Evolutionary conservation across 176 grass and related monocot genomes (phyloP), one percentile per base, ranked within the genome.

Genomic region (Oropetium thomaeum): DNA sequence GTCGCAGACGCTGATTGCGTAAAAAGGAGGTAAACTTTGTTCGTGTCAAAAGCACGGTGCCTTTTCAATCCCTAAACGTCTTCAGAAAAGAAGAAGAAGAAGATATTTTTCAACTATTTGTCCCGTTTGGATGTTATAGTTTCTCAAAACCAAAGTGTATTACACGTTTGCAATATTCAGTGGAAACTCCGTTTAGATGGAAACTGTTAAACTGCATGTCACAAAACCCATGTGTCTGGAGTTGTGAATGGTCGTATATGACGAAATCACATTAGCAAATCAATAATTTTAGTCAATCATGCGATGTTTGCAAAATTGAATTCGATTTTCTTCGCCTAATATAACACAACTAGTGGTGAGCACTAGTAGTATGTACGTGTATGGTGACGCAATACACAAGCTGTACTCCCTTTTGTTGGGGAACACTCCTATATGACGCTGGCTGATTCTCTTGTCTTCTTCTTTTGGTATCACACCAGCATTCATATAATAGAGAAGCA

Each of bases 11-110:
- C 4, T 30, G 28, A 6, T 67, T 42, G 77, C 29, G 30, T 58
- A 53, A 20, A 62, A 20, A 15, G 22, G 9, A 3, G 26, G 5
- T 10, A 17, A 12, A 48, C 28, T 17, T 30, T n/a, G n/a, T 58
- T 69, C 33, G 5, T 23, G 43, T 70, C 73, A 84, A 84, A 84
- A 77, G 53, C 17, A 3, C 8, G 9, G 66, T 2, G 17, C 11
- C 48, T 52, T 23, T 31, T 32, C 14, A 53, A 70, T 84, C n/a
- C n/a, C n/a, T n/a, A n/a, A n/a, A n/a, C n/a, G n/a, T 33, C 5
- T 8, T 8, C 58, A 0, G n/a, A 33, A 20, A 44, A 28, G 33
- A 25, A 41, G 54, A 30, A 23, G 16, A 22, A 49, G 51, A 23
- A 17, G 16, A 22, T n/a, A n/a, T n/a, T n/a, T n/a, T n/a, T n/a